Evolutionary conservation across 306 rosid genomes (phyloP).

Genomic region (Sesbania bispinosa): DNA sequence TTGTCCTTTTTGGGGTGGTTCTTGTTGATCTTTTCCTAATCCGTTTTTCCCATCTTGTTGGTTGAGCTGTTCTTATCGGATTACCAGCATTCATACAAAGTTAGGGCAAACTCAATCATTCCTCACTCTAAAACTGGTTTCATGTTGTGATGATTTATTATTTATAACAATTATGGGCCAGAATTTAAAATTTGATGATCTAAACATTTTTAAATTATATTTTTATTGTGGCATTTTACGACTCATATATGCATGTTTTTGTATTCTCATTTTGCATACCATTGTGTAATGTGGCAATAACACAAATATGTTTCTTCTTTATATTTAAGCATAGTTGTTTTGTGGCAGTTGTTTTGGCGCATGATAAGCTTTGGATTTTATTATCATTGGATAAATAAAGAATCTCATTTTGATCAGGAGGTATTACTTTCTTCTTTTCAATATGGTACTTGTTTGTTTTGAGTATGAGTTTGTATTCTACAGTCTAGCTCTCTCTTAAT

Average conservation of each 20-base stretch:
- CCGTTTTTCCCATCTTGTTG: too few species aligned
- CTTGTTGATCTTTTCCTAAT: neutral
- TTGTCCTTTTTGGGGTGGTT: neutral
- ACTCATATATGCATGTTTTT: neutral
- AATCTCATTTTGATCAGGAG: conserved; percentile 66
- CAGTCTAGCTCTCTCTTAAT: neutral
- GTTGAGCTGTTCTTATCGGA: conserved; percentile 17
- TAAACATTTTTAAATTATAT: neutral
- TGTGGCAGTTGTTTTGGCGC: conserved; percentile 84
- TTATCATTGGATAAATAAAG: conserved; percentile 72
- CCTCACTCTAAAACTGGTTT: conserved; percentile 7
- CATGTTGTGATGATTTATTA: neutral
- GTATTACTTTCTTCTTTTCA: conserved; percentile 38
- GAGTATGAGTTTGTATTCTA: conserved; percentile 1
- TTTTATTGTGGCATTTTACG: neutral
- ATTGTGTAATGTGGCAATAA: neutral
- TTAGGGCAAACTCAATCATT: neutral
- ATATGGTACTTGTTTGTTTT: conserved; percentile 18
- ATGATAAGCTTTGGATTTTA: conserved; percentile 96
- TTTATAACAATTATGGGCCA: neutral
- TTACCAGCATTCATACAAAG: neutral
- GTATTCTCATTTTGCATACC: conserved; percentile 12
- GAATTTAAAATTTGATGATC: neutral
- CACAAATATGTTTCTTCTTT: conserved; percentile 3
- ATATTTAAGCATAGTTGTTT: conserved; percentile 26